Evolutionary conservation across 2,329 filamentous ascomycete genomes (phyloP).

Genomic region (Sphaerulina vaccinii): DNA sequence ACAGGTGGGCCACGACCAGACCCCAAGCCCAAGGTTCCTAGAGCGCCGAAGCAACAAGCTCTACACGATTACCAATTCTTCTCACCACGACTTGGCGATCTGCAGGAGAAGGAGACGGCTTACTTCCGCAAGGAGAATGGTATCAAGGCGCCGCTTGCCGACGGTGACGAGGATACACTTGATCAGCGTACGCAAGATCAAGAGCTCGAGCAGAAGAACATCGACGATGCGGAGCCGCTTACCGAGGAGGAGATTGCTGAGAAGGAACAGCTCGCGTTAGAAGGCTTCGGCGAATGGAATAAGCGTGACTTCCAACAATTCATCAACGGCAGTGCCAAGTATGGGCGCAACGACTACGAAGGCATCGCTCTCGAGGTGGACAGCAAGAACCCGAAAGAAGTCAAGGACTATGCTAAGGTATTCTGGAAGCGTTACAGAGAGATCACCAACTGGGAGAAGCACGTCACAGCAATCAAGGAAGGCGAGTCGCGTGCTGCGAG

Average conservation of each 20-base stretch:
- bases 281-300: conserved; percentile 95
- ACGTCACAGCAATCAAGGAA: conserved; percentile 83
- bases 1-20: conserved; percentile 77
- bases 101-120: conserved; percentile 95
- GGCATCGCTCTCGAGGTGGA: conserved; percentile 87
- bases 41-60: conserved; percentile 85
- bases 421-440: conserved; percentile 97
- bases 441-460: conserved; percentile 84
- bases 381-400: conserved; percentile 79
- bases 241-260: conserved; percentile 87
- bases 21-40: conserved; percentile 90
- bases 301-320: conserved; percentile 98
- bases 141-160: conserved; percentile 86
- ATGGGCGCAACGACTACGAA: conserved; percentile 81
- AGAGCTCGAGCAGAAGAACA: conserved; percentile 83
- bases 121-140: conserved; percentile 94
- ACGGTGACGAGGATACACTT: conserved; percentile 83
- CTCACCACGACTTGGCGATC: conserved; percentile 74
- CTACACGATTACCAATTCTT: conserved; percentile 99
- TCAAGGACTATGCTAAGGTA: conserved; percentile 87
- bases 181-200: conserved; percentile 85
- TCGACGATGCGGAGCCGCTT: conserved; percentile 84
- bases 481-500: conserved; percentile 88
- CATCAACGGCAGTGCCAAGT: conserved; percentile 90
- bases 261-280: conserved; percentile 75